Percentiles rank a stretch among this genome's conserved stretches.
Evolutionary conservation across 2,329 filamentous ascomycete genomes (phyloP).

Genomic region (Ophiognomonia clavigignenti-juglandacearum): DNA sequence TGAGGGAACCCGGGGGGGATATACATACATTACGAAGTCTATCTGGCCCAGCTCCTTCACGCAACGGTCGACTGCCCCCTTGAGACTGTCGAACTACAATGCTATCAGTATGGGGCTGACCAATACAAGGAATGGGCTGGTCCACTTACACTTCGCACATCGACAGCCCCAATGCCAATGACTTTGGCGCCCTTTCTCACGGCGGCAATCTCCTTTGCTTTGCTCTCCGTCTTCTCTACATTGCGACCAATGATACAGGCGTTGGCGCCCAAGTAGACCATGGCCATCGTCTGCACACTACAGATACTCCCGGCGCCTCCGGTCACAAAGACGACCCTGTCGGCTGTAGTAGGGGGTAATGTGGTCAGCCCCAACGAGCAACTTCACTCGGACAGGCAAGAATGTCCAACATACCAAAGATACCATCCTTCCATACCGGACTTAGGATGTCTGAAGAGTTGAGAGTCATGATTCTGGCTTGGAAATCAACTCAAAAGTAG

Average conservation of each 20-base stretch:
- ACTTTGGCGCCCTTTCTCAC: slow-evolving; percentile 76
- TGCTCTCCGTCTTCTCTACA: slow-evolving; percentile 76
- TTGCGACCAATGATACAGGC: slow-evolving; percentile 93
- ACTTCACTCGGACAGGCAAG: too few relatives aligned
- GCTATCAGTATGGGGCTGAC: slow-evolving; percentile 2
- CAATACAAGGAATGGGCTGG: too few relatives aligned
- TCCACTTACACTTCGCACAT: slow-evolving; percentile 64
- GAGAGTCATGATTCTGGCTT: slow-evolving; percentile 16
- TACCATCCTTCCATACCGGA: slow-evolving; percentile 77
- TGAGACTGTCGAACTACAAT: slow-evolving; percentile 55
- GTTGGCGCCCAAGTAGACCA: slow-evolving; percentile 87
- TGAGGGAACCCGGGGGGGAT: neutral
- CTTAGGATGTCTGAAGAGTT: slow-evolving; percentile 65
- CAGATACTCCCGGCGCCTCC: slow-evolving; percentile 93
- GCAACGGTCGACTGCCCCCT: slow-evolving; percentile 72
- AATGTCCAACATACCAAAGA: slow-evolving; percentile 61
- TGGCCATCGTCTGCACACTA: slow-evolving; percentile 84
- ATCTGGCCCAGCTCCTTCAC: slow-evolving; percentile 79
- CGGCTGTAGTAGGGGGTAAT: slow-evolving; percentile 45
- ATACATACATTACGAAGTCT: slow-evolving; percentile 83
- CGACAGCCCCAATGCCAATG: slow-evolving; percentile 74
- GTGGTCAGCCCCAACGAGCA: neutral
- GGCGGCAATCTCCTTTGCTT: slow-evolving; percentile 76
- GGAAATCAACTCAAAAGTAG: too few relatives aligned
- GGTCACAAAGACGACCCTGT: slow-evolving; percentile 91